These are phyloP conservation scores for Schizophyllum commune DNA, from an alignment of 1,284 basidiomycete species.

Conservation along the genomic window DNA sequence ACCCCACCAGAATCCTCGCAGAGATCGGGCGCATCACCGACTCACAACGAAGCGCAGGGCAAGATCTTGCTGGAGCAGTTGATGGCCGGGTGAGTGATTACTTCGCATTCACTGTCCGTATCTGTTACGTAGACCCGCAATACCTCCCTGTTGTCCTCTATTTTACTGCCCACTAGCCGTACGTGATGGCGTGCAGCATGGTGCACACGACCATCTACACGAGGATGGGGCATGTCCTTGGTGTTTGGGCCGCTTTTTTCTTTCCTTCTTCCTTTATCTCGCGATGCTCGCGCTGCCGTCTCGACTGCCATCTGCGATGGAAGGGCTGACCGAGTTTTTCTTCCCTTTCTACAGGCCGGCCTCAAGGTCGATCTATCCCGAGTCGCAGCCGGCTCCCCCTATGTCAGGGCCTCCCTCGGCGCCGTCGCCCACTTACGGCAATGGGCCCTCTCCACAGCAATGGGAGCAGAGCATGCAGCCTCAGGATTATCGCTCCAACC, in stretches of 20 bases:
- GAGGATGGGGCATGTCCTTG: slow-evolving; percentile 14
- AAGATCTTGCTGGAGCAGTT: slow-evolving; percentile 71
- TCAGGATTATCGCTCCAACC: background rate
- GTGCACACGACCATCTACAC: slow-evolving; percentile 15
- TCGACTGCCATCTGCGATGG: background rate
- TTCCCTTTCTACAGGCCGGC: background rate
- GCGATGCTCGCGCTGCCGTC: slow-evolving; percentile 1
- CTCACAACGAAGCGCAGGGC: slow-evolving; percentile 56
- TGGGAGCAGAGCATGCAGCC: background rate
- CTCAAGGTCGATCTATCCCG: background rate
- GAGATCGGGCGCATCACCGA: slow-evolving; percentile 45
- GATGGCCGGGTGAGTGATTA: slow-evolving; percentile 59
- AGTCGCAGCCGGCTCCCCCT: background rate
- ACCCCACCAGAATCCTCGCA: slow-evolving; percentile 61
- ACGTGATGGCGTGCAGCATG: background rate
- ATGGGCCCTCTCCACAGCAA: background rate
- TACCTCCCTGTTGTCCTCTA: background rate
- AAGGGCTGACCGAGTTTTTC: background rate
- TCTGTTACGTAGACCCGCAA: background rate
- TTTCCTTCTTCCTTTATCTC: slow-evolving; percentile 3
- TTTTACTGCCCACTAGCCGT: slow-evolving; percentile 2
- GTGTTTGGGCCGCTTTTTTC: background rate
- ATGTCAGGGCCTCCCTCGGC: background rate
- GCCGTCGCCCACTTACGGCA: background rate
- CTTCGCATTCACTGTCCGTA: background rate